Evolutionary conservation across 2,329 filamentous ascomycete genomes (phyloP).

Genomic region (Pseudogymnoascus verrucosus): DNA sequence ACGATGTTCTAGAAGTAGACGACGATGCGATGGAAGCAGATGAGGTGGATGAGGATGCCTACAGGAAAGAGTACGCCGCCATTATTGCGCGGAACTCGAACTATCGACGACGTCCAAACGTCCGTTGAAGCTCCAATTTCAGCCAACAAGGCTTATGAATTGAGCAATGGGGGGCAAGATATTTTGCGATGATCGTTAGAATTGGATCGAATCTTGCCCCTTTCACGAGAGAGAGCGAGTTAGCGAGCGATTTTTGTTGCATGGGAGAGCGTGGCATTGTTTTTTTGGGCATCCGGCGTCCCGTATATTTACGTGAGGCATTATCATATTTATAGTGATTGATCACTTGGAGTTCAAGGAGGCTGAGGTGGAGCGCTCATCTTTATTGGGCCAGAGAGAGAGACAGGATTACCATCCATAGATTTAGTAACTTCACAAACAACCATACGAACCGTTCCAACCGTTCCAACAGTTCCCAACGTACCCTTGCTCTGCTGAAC

Average conservation of each 20-base stretch:
- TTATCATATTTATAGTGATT: slow-evolving; percentile 8
- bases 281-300: neutral
- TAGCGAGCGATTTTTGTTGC: neutral
- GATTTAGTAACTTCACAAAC: slow-evolving; percentile 4
- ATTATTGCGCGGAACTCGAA: neutral
- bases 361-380: neutral
- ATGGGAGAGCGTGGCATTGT: neutral
- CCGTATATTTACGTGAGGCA: neutral
- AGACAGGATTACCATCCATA: slow-evolving; percentile 4
- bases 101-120: neutral
- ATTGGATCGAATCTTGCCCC: neutral
- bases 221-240: neutral
- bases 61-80: neutral
- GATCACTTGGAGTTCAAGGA: neutral
- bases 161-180: neutral
- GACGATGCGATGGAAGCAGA: neutral
- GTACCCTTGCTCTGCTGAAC: slow-evolving; percentile 6
- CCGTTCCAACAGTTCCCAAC: neutral
- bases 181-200: neutral
- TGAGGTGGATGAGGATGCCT: neutral
- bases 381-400: neutral
- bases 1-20: neutral
- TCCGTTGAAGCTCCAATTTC: neutral
- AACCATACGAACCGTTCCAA: neutral
- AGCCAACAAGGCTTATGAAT: neutral